Conservation (phyloP, 495 filamentous ascomycete genomes). For the Penicillium ochrochloron region DNA sequence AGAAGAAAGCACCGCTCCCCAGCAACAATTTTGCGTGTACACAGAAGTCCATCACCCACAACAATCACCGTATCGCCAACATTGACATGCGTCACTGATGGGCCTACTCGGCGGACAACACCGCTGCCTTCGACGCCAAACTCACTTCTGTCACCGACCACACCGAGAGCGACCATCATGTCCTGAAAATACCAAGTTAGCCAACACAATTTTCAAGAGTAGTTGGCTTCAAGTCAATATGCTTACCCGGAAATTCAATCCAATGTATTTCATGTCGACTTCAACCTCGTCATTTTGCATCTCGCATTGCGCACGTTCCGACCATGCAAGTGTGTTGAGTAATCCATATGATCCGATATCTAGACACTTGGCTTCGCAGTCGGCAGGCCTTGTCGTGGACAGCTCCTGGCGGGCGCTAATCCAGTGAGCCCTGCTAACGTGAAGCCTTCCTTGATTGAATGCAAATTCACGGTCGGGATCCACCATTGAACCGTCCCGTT, state of each 20-base stretch:
- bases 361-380: slow-evolving; percentile 10
- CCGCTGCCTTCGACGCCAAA: slow-evolving; percentile 38
- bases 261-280: slow-evolving; percentile 45
- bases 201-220: background rate
- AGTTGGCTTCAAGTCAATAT: background rate
- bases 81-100: slow-evolving; percentile 33
- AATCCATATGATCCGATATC: slow-evolving; percentile 29
- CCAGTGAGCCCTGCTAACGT: slow-evolving; percentile 2
- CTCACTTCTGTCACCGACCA: slow-evolving; percentile 30
- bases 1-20: background rate
- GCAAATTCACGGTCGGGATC: slow-evolving; percentile 8
- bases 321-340: slow-evolving; percentile 35
- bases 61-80: slow-evolving; percentile 35
- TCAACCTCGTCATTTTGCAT: slow-evolving; percentile 34
- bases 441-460: background rate
- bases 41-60: background rate
- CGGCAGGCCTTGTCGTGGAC: background rate
- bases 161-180: slow-evolving; percentile 39
- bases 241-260: slow-evolving; percentile 48
- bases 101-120: slow-evolving; percentile 43
- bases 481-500: background rate
- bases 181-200: slow-evolving; percentile 33
- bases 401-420: slow-evolving; percentile 2
- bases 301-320: background rate
- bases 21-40: slow-evolving; percentile 1